phyloP scores from a whole-genome alignment of 257 asterid species.

The Plantago ovata region DNA sequence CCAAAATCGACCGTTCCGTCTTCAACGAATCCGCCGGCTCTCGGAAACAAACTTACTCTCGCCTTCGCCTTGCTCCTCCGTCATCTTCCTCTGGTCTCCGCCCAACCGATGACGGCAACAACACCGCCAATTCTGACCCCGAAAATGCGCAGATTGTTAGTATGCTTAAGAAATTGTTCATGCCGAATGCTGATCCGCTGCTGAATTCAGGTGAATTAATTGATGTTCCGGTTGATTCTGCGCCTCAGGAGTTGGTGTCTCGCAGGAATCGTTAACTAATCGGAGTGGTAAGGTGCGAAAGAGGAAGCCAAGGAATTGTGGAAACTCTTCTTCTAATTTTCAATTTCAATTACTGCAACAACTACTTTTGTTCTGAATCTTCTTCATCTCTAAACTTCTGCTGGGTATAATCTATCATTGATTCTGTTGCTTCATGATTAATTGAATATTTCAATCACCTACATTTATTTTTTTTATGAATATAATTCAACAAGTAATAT shows the following conservation, averaged over 20 bases:
- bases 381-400: too few species aligned
- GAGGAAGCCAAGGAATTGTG: slow-evolving; percentile 64
- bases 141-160: slow-evolving; percentile 42
- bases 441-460: too few species aligned
- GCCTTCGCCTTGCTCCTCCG: slow-evolving; percentile 78
- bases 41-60: slow-evolving; percentile 80
- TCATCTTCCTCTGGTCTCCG: slow-evolving; percentile 54
- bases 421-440: too few species aligned
- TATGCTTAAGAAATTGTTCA: slow-evolving; percentile 20
- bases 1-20: slow-evolving; percentile 63
- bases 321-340: too few species aligned
- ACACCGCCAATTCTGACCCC: slow-evolving; percentile 32
- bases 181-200: neutral
- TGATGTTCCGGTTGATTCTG: slow-evolving; percentile 39
- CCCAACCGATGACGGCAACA: slow-evolving; percentile 17
- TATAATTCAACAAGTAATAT: too few species aligned
- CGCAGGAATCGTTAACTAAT: too few species aligned
- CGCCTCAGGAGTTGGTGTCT: too few species aligned
- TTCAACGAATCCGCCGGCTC: slow-evolving; percentile 92
- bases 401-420: too few species aligned
- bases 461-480: too few species aligned
- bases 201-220: slow-evolving; percentile 33
- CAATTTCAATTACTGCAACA: too few species aligned
- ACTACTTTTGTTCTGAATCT: too few species aligned
- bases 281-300: slow-evolving; percentile 27